Evolutionary conservation across 306 rosid genomes (phyloP).

Genomic region (Boehmeria nivea): DNA sequence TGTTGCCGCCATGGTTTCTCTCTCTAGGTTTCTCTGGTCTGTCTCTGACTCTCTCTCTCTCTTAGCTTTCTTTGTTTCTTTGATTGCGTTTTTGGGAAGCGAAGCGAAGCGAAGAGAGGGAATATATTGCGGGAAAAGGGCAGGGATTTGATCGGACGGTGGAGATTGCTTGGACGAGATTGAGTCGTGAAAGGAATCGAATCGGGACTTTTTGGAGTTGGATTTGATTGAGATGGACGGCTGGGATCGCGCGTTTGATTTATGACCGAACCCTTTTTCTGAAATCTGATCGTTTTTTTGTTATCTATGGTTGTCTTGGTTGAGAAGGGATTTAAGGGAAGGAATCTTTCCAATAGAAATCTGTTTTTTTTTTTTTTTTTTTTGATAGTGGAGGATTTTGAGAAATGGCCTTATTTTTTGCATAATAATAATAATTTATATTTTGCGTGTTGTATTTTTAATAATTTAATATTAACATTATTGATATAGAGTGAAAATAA

Average conservation of each 20-base stretch:
- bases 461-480: too few species aligned
- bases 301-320: too few species aligned
- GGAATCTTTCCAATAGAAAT: too few species aligned
- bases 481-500: too few species aligned
- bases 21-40: conserved; percentile 7
- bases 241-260: background rate
- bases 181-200: conserved; percentile 1
- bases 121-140: background rate
- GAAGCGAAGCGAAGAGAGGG: background rate
- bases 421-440: too few species aligned
- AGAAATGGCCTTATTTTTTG: too few species aligned
- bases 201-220: background rate
- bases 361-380: too few species aligned
- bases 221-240: conserved; percentile 2
- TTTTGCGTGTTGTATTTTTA: too few species aligned
- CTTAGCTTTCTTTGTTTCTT: background rate
- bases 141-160: conserved; percentile 21
- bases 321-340: too few species aligned
- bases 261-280: too few species aligned
- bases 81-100: conserved; percentile 17
- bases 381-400: too few species aligned
- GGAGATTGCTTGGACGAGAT: background rate
- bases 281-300: too few species aligned
- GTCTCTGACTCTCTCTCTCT: background rate
- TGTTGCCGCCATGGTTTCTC: conserved; percentile 73